Conservation (phyloP, 2,329 filamentous ascomycete genomes). For the Westerdykella aurantiaca region DNA sequence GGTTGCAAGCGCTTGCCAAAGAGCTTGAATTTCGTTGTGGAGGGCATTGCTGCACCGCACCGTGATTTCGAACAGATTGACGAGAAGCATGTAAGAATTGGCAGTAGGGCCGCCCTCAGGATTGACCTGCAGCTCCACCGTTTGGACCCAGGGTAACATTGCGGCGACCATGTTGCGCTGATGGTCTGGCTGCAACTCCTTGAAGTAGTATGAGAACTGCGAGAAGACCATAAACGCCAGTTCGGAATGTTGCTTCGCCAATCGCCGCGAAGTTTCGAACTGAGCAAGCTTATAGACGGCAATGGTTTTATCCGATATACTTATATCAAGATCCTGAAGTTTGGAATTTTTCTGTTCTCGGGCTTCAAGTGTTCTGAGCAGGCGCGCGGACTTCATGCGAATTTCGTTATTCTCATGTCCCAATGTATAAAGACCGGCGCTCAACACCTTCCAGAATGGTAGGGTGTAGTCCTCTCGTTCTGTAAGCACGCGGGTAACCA, state of each 20-base stretch:
- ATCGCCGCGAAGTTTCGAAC: slow-evolving; percentile 87
- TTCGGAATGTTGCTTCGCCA: slow-evolving; percentile 83
- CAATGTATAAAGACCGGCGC: slow-evolving; percentile 82
- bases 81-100: slow-evolving; percentile 87
- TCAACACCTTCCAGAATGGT: slow-evolving; percentile 85
- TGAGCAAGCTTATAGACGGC: slow-evolving; percentile 97
- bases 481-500: slow-evolving; percentile 80
- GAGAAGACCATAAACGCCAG: slow-evolving; percentile 92
- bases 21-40: slow-evolving; percentile 93
- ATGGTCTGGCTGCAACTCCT: slow-evolving; percentile 71
- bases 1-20: slow-evolving; percentile 94
- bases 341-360: slow-evolving; percentile 80
- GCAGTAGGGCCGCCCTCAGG: slow-evolving; percentile 86
- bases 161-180: slow-evolving; percentile 93
- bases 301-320: slow-evolving; percentile 96
- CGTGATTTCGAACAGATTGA: slow-evolving; percentile 93
- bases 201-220: slow-evolving; percentile 91
- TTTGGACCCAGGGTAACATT: slow-evolving; percentile 93
- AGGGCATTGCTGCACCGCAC: slow-evolving; percentile 82
- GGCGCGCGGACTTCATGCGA: slow-evolving; percentile 75
- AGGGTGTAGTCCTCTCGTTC: slow-evolving; percentile 77
- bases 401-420: slow-evolving; percentile 89
- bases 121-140: slow-evolving; percentile 85
- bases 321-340: slow-evolving; percentile 95
- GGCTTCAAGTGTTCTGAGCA: slow-evolving; percentile 76